Conservation (phyloP, 305 asterid genomes). For the Rubia occidens region DNA sequence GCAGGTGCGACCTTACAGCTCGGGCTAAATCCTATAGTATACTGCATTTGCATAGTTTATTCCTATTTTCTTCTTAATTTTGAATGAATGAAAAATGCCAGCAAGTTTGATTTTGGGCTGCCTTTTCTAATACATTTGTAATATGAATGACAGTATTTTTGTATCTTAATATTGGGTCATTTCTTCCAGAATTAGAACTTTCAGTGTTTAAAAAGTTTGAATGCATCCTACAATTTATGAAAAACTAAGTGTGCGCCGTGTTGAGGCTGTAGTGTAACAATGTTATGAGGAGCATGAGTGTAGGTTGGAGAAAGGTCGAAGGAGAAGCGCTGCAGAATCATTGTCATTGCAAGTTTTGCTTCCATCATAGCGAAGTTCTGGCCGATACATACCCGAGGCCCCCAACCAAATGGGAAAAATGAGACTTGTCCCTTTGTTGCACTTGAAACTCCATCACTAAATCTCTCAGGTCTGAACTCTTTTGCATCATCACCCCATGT, state of each 20-base stretch:
- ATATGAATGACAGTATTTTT: no score
- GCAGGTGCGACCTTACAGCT: slow-evolving; percentile 13
- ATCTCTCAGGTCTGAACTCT: slow-evolving; percentile 27
- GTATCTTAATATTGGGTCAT: neutral
- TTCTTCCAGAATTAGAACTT: neutral
- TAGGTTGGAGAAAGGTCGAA: slow-evolving; percentile 13
- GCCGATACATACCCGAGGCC: slow-evolving; percentile 26
- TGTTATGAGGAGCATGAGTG: slow-evolving; percentile 11
- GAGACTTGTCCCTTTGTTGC: slow-evolving; percentile 20
- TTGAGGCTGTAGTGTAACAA: slow-evolving; percentile 6
- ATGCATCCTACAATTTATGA: slow-evolving; percentile 1
- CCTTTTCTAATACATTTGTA: no score
- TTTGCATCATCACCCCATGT: slow-evolving; percentile 31
- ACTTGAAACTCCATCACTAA: slow-evolving; percentile 16
- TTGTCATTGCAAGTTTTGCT: slow-evolving; percentile 18
- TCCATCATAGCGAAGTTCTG: slow-evolving; percentile 22
- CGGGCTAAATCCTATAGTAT: slow-evolving; percentile 18
- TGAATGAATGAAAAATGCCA: no score
- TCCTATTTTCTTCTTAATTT: neutral
- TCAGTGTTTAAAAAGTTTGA: neutral
- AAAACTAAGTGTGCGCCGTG: slow-evolving; percentile 10
- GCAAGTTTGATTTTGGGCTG: no score
- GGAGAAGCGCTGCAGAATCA: slow-evolving; percentile 9
- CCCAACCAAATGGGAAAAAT: slow-evolving; percentile 21
- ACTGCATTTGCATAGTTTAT: neutral